Conservation (phyloP, 257 asterid species). For the Gentiana dahurica region DNA sequence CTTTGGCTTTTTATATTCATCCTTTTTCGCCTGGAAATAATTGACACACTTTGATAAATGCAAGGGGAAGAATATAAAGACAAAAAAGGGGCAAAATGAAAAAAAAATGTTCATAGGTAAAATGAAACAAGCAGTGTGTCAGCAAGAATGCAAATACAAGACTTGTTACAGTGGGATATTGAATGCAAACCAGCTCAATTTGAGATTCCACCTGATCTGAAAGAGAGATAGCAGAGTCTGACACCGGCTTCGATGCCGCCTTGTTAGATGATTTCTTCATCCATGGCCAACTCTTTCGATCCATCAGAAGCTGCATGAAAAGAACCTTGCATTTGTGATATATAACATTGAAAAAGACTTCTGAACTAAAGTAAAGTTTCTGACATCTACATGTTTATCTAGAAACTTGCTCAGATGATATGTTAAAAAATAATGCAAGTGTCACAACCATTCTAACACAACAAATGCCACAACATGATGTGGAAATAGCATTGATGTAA, state of each 20-base stretch:
- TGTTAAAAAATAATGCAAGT: no score
- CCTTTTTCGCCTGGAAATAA: conserved; percentile 45
- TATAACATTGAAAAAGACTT: no score
- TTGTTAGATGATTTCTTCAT: conserved; percentile 91
- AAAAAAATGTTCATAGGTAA: background rate
- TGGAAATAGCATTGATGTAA: no score
- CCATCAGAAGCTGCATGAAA: conserved; percentile 44
- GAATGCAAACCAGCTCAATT: conserved; percentile 42
- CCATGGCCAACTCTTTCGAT: conserved; percentile 96
- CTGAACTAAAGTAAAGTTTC: no score
- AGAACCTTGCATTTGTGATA: no score
- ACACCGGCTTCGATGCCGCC: conserved; percentile 28
- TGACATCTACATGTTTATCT: no score
- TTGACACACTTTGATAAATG: conserved; percentile 7
- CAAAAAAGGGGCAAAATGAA: no score
- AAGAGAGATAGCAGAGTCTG: conserved; percentile 32
- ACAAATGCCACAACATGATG: no score
- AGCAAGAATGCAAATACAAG: background rate
- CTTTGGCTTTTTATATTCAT: conserved; percentile 57
- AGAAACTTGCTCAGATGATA: no score
- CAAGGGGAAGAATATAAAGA: background rate
- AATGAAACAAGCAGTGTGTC: no score
- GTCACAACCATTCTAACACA: no score
- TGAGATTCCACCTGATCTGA: conserved; percentile 35
- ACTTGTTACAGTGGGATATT: background rate